Percentiles rank a stretch among this genome's conserved stretches.
Evolutionary conservation across 441 rosid species (phyloP).

Genomic region (Melastoma candidum): DNA sequence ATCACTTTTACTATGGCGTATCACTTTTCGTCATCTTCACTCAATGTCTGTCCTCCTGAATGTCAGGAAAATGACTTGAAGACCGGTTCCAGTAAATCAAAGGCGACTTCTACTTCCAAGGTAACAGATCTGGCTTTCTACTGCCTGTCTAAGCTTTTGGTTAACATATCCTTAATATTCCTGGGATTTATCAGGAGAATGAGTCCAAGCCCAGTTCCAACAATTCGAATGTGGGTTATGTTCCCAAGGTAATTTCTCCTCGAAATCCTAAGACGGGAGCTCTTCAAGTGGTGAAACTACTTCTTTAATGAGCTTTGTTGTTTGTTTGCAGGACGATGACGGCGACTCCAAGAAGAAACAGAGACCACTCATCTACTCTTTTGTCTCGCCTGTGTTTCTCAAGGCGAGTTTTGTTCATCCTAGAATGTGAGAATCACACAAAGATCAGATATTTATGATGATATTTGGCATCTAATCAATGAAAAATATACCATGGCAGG

Average conservation of each 20-base stretch:
- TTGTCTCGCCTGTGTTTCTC: slow-evolving; percentile 13
- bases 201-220: slow-evolving; percentile 1
- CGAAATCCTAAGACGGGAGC: background rate
- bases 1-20: background rate
- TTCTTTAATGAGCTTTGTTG: background rate
- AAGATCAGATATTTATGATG: no score
- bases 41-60: no score
- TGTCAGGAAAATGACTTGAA: background rate
- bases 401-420: slow-evolving; percentile 4
- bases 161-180: background rate
- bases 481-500: slow-evolving; percentile 3
- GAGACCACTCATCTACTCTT: slow-evolving; percentile 7
- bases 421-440: background rate
- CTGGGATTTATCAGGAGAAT: slow-evolving; percentile 2
- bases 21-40: no score
- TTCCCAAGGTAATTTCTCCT: no score
- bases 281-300: slow-evolving; percentile 1
- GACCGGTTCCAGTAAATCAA: slow-evolving; percentile 4
- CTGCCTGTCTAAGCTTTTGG: no score
- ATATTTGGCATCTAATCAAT: no score
- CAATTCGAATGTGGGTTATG: slow-evolving; percentile 2
- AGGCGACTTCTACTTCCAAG: background rate
- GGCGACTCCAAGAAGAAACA: slow-evolving; percentile 12
- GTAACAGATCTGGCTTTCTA: no score
- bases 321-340: slow-evolving; percentile 4